Evolutionary conservation across 1,284 basidiomycete genomes (phyloP).

Genomic region (Fistulina hepatica): DNA sequence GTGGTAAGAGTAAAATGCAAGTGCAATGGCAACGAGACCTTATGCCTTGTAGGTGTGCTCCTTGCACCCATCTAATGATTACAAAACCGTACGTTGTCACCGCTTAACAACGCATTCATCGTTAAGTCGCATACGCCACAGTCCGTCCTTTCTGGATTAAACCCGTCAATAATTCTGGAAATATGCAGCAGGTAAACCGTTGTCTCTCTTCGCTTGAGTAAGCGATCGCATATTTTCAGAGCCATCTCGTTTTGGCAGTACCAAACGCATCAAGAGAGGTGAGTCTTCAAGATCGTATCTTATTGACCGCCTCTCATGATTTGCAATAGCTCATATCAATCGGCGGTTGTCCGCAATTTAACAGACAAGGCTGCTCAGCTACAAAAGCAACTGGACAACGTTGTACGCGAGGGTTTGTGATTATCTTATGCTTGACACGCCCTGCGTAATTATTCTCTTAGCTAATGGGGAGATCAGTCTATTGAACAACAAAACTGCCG

Average conservation of each 20-base stretch:
- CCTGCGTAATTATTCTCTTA: constrained; percentile 19
- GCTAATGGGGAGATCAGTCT: constrained; percentile 71
- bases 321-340: constrained; percentile 57
- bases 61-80: constrained; percentile 72
- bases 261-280: constrained; percentile 77
- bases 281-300: constrained; percentile 14
- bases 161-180: constrained; percentile 62
- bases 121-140: constrained; percentile 22
- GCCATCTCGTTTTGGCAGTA: constrained; percentile 84
- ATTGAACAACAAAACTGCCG: constrained; percentile 51
- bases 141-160: constrained; percentile 76
- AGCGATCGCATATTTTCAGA: constrained; percentile 24
- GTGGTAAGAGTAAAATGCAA: constrained; percentile 38
- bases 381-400: constrained; percentile 72
- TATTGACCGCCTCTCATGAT: constrained; percentile 3
- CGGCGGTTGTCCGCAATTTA: constrained; percentile 64
- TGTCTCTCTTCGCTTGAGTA: background rate
- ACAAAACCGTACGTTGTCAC: constrained; percentile 52
- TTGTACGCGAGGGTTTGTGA: constrained; percentile 59
- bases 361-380: constrained; percentile 71
- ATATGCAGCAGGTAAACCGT: constrained; percentile 59
- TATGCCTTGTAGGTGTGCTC: constrained; percentile 58
- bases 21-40: constrained; percentile 7
- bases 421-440: background rate
- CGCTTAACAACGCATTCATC: constrained; percentile 29